A percentile compares a stretch with the other conserved stretches of the same genome.
These are phyloP conservation scores for Acer campestre DNA, from an alignment of 345 rosid species.

Conservation along the genomic window DNA sequence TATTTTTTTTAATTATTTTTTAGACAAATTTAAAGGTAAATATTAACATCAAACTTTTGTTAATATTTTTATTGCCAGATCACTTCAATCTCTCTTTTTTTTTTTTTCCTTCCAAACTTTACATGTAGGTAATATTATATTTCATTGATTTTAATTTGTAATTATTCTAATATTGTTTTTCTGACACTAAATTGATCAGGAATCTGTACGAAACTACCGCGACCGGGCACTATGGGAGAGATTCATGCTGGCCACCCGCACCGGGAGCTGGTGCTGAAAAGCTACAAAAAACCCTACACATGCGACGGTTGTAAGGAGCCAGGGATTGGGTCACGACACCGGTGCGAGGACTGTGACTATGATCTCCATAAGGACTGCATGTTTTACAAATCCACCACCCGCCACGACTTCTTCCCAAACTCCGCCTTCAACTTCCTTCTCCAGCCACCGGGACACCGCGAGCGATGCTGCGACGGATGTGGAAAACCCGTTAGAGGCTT, in stretches of 20 bases:
- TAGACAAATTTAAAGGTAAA: no score
- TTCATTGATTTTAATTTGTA: no score
- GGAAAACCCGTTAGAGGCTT: constrained; percentile 6
- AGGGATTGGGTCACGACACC: constrained; percentile 7
- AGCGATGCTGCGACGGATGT: constrained; percentile 15
- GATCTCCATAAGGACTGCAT: constrained; percentile 16
- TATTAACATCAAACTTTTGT: no score
- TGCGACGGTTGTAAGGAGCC: constrained; percentile 23
- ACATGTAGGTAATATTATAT: no score
- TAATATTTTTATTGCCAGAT: no score
- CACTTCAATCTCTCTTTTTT: no score
- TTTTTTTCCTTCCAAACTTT: no score
- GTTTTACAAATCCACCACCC: not conserved
- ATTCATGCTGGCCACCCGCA: constrained; percentile 9
- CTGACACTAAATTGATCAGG: not conserved
- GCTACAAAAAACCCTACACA: not conserved
- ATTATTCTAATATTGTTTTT: no score
- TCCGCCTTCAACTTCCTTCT: not conserved
- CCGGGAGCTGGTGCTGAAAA: constrained; percentile 2
- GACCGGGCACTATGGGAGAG: not conserved
- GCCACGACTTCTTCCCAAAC: constrained; percentile 12
- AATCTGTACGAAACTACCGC: no score
- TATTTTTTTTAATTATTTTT: no score
- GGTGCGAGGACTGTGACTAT: constrained; percentile 14
- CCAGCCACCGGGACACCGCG: not conserved